Percentiles rank a stretch among this genome's conserved stretches.
phyloP scores from a whole-genome alignment of 1,284 basidiomycete genomes.

The Ganoderma meredithae region DNA sequence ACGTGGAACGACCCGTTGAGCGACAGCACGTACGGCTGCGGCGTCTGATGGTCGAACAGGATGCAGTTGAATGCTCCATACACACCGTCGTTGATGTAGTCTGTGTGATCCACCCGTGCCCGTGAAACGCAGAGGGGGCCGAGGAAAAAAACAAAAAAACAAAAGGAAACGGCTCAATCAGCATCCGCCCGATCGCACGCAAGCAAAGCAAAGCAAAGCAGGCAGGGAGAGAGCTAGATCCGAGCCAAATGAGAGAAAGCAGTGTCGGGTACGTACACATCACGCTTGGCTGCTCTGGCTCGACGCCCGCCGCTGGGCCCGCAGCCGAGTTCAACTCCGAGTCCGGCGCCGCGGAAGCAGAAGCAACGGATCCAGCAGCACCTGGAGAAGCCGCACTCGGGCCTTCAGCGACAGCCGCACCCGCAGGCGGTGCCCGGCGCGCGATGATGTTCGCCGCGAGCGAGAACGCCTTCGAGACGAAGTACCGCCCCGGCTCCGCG shows the following conservation, averaged over 20 bases:
- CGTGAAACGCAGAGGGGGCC: slow-evolving; percentile 20
- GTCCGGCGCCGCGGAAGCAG: neutral
- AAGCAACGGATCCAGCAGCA: too few relatives aligned
- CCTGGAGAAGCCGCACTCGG: too few relatives aligned
- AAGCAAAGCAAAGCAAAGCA: too few relatives aligned
- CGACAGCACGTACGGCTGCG: slow-evolving; percentile 72
- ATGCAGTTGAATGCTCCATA: slow-evolving; percentile 98
- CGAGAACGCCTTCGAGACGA: slow-evolving; percentile 92
- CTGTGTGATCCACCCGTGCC: slow-evolving; percentile 51
- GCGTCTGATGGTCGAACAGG: slow-evolving; percentile 81
- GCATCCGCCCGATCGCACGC: neutral
- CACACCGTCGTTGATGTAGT: slow-evolving; percentile 98
- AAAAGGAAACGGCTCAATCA: neutral
- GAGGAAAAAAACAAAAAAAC: too few relatives aligned
- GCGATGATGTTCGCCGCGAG: slow-evolving; percentile 96
- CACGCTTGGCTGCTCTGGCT: slow-evolving; percentile 65
- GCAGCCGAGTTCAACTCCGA: neutral
- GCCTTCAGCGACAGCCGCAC: slow-evolving; percentile 28
- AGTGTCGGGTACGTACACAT: slow-evolving; percentile 80
- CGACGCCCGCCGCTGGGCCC: slow-evolving; percentile 31
- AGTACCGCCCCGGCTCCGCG: slow-evolving; percentile 96
- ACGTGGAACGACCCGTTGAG: slow-evolving; percentile 53
- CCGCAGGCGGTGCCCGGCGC: slow-evolving; percentile 65
- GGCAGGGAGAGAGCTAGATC: too few relatives aligned
- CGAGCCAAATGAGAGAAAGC: slow-evolving; percentile 19